A percentile compares a stretch with the other conserved stretches of the same genome.
Conservation (phyloP, 495 filamentous ascomycete species). For the Penicillium lividum region DNA sequence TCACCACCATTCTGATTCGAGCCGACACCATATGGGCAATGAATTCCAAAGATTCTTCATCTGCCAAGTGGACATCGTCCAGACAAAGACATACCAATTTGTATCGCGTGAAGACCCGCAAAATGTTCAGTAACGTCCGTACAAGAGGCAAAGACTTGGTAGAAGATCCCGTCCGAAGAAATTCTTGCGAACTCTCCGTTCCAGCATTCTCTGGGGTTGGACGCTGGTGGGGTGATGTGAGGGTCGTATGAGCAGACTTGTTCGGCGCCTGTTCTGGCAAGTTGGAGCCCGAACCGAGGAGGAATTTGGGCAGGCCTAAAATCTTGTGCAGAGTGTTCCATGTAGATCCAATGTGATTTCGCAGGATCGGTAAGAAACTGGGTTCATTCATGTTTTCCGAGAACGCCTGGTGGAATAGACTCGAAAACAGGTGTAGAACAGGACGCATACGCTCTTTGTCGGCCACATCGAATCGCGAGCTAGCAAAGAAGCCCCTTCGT, state of each 20-base stretch:
- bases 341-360: conserved; percentile 62
- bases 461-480: conserved; percentile 70
- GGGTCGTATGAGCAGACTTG: background rate
- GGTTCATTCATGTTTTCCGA: conserved; percentile 72
- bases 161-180: conserved; percentile 31
- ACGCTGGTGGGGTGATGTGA: conserved; percentile 13
- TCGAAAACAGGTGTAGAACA: conserved; percentile 65
- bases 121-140: conserved; percentile 68
- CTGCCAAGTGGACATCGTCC: conserved; percentile 74
- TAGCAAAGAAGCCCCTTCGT: conserved; percentile 65
- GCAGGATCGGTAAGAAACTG: conserved; percentile 64
- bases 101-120: conserved; percentile 65
- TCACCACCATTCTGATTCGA: conserved; percentile 65
- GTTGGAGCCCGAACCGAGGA: conserved; percentile 17
- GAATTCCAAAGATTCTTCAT: conserved; percentile 69
- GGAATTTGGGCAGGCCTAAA: conserved; percentile 49
- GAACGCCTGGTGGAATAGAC: conserved; percentile 73
- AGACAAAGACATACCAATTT: conserved; percentile 72
- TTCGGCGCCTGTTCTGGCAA: conserved; percentile 55
- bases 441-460: conserved; percentile 53
- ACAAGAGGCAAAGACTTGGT: conserved; percentile 65
- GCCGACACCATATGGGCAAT: conserved; percentile 62
- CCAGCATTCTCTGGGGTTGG: background rate
- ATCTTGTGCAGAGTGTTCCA: conserved; percentile 63
- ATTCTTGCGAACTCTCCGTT: conserved; percentile 8